These are phyloP conservation scores for Leccinum variicolor DNA, from an alignment of 768 basidiomycete species.

Conservation along the genomic window DNA sequence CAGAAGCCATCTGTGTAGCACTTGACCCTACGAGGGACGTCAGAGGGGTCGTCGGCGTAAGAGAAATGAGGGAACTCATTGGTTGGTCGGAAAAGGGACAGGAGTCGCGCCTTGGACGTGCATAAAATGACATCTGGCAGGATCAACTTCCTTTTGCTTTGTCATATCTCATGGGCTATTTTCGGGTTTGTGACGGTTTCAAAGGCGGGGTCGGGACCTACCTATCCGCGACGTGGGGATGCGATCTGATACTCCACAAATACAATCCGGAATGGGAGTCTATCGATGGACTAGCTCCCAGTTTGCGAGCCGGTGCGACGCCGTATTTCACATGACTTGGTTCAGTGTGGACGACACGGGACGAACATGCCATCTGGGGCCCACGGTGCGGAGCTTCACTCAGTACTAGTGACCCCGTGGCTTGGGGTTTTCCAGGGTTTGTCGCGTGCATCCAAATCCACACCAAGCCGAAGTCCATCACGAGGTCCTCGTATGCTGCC, in stretches of 20 bases:
- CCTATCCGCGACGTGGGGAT: slow-evolving; percentile 22
- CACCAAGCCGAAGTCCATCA: not conserved
- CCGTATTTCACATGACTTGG: slow-evolving; percentile 1
- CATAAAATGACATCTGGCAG: slow-evolving; percentile 13
- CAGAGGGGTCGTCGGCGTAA: slow-evolving; percentile 64
- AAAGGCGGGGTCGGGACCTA: slow-evolving; percentile 8
- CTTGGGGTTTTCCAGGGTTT: slow-evolving; percentile 2
- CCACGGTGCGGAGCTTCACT: not conserved
- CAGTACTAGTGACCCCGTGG: slow-evolving; percentile 1
- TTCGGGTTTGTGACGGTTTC: slow-evolving; percentile 18
- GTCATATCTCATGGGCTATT: slow-evolving; percentile 8
- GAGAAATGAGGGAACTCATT: slow-evolving; percentile 70
- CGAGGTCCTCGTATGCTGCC: not conserved
- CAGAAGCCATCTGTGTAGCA: slow-evolving; percentile 70
- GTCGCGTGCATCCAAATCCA: not conserved
- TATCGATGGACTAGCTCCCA: slow-evolving; percentile 6
- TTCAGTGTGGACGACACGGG: slow-evolving; percentile 8
- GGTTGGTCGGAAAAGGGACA: slow-evolving; percentile 52
- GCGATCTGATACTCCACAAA: slow-evolving; percentile 11
- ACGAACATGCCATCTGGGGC: slow-evolving; percentile 10
- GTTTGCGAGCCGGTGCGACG: slow-evolving; percentile 11
- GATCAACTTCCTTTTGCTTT: slow-evolving; percentile 3
- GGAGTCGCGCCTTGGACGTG: slow-evolving; percentile 13
- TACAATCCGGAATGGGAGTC: slow-evolving; percentile 1
- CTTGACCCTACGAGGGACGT: slow-evolving; percentile 51